Evolutionary conservation across 441 rosid genomes (phyloP).

Genomic region (Codiaeum variegatum): DNA sequence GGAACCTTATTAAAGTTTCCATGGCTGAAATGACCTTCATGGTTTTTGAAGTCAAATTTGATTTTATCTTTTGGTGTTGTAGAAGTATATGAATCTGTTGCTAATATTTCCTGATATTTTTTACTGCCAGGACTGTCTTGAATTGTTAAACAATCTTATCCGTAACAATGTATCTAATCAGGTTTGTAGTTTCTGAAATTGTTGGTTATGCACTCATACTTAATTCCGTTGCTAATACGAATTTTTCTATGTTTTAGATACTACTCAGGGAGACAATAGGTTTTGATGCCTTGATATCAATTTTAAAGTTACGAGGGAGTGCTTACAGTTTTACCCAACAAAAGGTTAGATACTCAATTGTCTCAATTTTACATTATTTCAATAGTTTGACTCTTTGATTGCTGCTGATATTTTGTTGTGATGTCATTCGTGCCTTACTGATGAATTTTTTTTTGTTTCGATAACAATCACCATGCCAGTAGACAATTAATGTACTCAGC

Average conservation of each 20-base stretch:
- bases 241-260: conserved; percentile 40
- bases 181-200: conserved; percentile 40
- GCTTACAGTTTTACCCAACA: conserved; percentile 88
- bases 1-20: background rate
- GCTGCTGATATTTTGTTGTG: conserved; percentile 9
- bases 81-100: conserved; percentile 9
- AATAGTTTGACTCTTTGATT: conserved; percentile 17
- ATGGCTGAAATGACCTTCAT: background rate
- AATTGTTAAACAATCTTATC: conserved; percentile 87
- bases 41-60: conserved; percentile 6
- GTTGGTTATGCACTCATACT: background rate
- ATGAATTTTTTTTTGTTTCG: conserved; percentile 35
- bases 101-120: conserved; percentile 1
- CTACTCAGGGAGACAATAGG: conserved; percentile 90
- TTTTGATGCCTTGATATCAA: conserved; percentile 70
- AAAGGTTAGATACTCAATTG: conserved; percentile 72
- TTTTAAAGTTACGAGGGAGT: conserved; percentile 71
- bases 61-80: conserved; percentile 10
- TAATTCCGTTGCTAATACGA: conserved; percentile 27
- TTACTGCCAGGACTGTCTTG: conserved; percentile 75
- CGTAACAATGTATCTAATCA: conserved; percentile 83
- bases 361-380: conserved; percentile 8
- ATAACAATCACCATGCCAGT: conserved; percentile 66
- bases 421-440: conserved; percentile 35
- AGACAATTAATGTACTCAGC: conserved; percentile 89